Base-by-base conservation (phyloP, 139 green algal genomes). In the Chlamydomonas asymmetrica region DNA sequence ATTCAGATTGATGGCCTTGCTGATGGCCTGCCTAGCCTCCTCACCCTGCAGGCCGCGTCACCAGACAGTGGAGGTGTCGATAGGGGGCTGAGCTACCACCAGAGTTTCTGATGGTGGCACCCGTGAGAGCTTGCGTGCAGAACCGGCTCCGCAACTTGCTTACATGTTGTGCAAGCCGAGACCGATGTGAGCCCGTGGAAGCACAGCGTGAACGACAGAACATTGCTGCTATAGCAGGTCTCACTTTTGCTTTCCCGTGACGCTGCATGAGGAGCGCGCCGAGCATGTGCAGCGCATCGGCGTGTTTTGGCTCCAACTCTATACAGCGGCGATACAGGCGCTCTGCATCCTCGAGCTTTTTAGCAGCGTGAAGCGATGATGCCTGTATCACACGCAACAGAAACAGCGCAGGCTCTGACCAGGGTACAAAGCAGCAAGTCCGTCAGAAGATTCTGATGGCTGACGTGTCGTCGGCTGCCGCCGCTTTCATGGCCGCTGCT, bases 221-320 rank as follows among this genome's bases (percentile, higher is more conserved):
- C 23, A 8, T 71, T 54, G 13, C 18, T 54, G 31, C 31, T n/a
- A n/a, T 27, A 54, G 9, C 10, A 8, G 32, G 5, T 3, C 72
- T 0, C 52, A 84, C 78, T 65, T 74, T 74, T 5, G 49, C 35
- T 20, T 73, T 60, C 39, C 70, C 80, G 54, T 80, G 56, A 34
- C 74, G 7, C 48, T 82, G 54, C 5, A 80, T 63, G 5, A 82
- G 74, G 23, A 85, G 64, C 0, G 75, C 74, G 18, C 80, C 80
- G 4, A 85, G 75, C 37, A 66, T 57, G 48, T 85, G 80, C 32
- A 74, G 29, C 0, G 74, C 74, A 9, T 82, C 48, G 5, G 65
- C 71, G 48, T 84, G 71, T 5, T 57, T 59, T n/a, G 78, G 71
- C 4, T 84, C n/a, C n/a, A n/a, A n/a, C n/a, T n/a, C n/a, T n/a